phyloP scores from a whole-genome alignment of 805 yeast species.

The Tetrapisispora arboricola region DNA sequence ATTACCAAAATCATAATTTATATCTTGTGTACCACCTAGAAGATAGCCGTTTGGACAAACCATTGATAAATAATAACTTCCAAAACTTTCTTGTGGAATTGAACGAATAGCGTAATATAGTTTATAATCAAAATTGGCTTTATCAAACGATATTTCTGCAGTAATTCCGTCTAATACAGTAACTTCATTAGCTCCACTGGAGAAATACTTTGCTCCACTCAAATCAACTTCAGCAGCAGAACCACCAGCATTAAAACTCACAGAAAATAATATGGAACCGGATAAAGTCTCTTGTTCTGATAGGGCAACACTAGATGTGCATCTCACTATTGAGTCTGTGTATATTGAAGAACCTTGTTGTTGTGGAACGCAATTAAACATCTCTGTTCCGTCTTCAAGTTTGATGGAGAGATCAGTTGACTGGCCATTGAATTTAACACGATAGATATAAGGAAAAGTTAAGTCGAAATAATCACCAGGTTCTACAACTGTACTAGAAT shows the following conservation, averaged over 20 bases:
- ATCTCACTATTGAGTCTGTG: slow-evolving; percentile 23
- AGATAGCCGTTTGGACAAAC: slow-evolving; percentile 25
- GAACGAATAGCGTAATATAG: slow-evolving; percentile 23
- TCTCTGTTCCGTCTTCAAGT: slow-evolving; percentile 18
- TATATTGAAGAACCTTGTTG: slow-evolving; percentile 30
- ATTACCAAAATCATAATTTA: slow-evolving; percentile 26
- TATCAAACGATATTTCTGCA: slow-evolving; percentile 22
- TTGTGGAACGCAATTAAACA: slow-evolving; percentile 25
- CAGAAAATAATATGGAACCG: slow-evolving; percentile 25
- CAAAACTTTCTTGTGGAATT: slow-evolving; percentile 26
- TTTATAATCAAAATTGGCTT: slow-evolving; percentile 9
- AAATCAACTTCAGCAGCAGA: slow-evolving; percentile 24
- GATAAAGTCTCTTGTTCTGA: slow-evolving; percentile 12
- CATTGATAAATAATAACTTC: slow-evolving; percentile 28
- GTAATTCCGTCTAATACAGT: slow-evolving; percentile 19
- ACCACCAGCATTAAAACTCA: slow-evolving; percentile 30
- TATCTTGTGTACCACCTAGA: slow-evolving; percentile 20
- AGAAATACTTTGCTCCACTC: slow-evolving; percentile 23
- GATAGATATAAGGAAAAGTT: slow-evolving; percentile 26
- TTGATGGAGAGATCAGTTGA: slow-evolving; percentile 12
- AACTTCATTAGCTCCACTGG: slow-evolving; percentile 23
- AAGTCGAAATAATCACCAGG: slow-evolving; percentile 23
- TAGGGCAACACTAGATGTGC: slow-evolving; percentile 19
- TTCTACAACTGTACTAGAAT: slow-evolving; percentile 10
- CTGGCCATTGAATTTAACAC: slow-evolving; percentile 25